These are phyloP conservation scores for Corylus heterophylla DNA, from an alignment of 306 rosid genomes.

Conservation along the genomic window DNA sequence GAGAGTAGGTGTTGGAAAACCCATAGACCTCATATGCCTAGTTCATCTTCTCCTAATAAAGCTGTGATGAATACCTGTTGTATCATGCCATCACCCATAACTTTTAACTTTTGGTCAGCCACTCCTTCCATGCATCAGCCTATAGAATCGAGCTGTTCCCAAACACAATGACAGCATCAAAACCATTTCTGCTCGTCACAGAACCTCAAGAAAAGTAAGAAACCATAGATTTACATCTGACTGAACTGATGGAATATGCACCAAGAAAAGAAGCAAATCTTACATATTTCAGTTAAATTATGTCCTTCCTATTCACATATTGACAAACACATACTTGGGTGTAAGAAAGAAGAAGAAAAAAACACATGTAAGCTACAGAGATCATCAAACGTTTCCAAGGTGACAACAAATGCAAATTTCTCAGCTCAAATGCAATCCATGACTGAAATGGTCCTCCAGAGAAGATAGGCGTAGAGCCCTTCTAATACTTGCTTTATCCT, in stretches of 20 bases:
- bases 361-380: neutral
- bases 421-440: slow-evolving; percentile 28
- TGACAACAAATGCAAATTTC: neutral
- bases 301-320: neutral
- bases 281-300: neutral
- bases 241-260: neutral
- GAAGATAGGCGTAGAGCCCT: slow-evolving; percentile 13
- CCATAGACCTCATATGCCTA: neutral
- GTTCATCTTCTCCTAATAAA: neutral
- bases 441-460: slow-evolving; percentile 20
- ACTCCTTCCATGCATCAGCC: neutral
- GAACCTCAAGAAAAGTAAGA: no score
- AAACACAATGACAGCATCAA: neutral
- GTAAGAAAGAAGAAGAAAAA: neutral
- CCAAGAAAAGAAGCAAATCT: neutral
- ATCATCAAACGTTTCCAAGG: neutral
- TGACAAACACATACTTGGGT: neutral
- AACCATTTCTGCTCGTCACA: neutral
- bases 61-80: neutral
- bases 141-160: neutral
- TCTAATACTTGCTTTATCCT: slow-evolving; percentile 29
- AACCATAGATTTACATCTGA: neutral
- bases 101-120: neutral
- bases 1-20: neutral
- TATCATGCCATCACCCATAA: neutral